Percentiles rank a stretch among this genome's conserved stretches.
Conservation (phyloP, 2,329 filamentous ascomycete genomes). For the Amylocarpus encephaloides region DNA sequence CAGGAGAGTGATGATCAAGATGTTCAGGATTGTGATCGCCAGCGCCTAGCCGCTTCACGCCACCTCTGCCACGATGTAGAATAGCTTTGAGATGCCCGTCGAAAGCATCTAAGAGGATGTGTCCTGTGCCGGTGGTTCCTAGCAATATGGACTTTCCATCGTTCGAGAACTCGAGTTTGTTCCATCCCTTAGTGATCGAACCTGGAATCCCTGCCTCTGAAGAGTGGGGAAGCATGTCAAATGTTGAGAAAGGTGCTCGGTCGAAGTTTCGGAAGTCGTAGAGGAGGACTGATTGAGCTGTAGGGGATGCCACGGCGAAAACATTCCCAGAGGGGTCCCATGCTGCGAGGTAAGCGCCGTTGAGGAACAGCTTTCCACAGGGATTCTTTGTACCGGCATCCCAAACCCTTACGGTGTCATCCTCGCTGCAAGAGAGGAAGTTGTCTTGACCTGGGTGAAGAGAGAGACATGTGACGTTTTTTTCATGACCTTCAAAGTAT, state of each 20-base stretch:
- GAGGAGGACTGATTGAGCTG: slow-evolving; percentile 71
- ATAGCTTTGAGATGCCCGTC: slow-evolving; percentile 73
- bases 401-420: slow-evolving; percentile 91
- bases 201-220: slow-evolving; percentile 45
- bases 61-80: slow-evolving; percentile 52
- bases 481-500: slow-evolving; percentile 90
- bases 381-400: slow-evolving; percentile 68
- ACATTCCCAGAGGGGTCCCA: slow-evolving; percentile 91
- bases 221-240: slow-evolving; percentile 59
- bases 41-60: slow-evolving; percentile 45
- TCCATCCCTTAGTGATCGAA: slow-evolving; percentile 63
- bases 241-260: slow-evolving; percentile 79
- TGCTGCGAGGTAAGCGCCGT: slow-evolving; percentile 73
- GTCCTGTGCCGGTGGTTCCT: slow-evolving; percentile 75
- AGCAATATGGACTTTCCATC: slow-evolving; percentile 84
- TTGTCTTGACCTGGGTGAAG: slow-evolving; percentile 83
- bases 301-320: slow-evolving; percentile 81
- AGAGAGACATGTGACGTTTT: slow-evolving; percentile 72
- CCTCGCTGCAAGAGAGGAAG: slow-evolving; percentile 85
- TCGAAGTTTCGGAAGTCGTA: slow-evolving; percentile 95
- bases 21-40: slow-evolving; percentile 40
- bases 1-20: slow-evolving; percentile 24
- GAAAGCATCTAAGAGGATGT: slow-evolving; percentile 92
- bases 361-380: slow-evolving; percentile 73
- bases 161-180: slow-evolving; percentile 89